Base-by-base conservation (phyloP, 345 rosid genomes). In the Rubroshorea leprosula region DNA sequence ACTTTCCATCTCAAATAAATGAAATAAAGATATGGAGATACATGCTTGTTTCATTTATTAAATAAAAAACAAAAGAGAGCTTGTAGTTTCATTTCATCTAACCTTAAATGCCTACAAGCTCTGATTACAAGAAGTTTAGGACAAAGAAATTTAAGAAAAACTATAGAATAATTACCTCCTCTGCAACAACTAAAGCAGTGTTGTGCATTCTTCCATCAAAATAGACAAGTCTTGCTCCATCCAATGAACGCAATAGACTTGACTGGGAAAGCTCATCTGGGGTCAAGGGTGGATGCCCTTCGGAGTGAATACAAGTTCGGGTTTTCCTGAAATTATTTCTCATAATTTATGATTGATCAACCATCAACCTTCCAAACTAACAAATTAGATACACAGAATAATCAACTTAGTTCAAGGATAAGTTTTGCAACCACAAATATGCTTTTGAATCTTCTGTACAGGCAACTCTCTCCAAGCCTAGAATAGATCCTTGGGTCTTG, bases 261-360 rank as follows among this genome's bases (percentile, higher is more conserved):
- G 82, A 63, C 1, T 54, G 68, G 50, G 83, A 59, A 61, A 92
- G 78, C 22, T 86, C 96, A 46, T 71, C 76, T 0, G 86, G 86
- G 58, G 47, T 55, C 86, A 89, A 70, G 38, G 78, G 85, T 56
- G 96, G 98, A 48, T 70, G 29, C 59, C 95, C 98, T 22, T 89
- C 85, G 21, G 96, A 84, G 56, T 89, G 89, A 58, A 89, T 92
- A 71, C 97, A 92, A 24, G 98, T 92, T 6, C 98, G 95, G n/a
- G 95, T 92, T 72, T 83, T 80, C 79, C 98, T 92, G 79, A 47
- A 75, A 68, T 8, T 6, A 3, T 55, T 62, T 58, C 38, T n/a
- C 25, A 35, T 35, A 35, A 35, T 6, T 2, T 2, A 35, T 35
- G 9, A 8, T 4, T 35, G 41, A 13, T 35, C 12, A 35, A n/a